These are phyloP conservation scores for Beauveria sp. DNA, from an alignment of 2,329 filamentous ascomycete species.

Conservation along the genomic window DNA sequence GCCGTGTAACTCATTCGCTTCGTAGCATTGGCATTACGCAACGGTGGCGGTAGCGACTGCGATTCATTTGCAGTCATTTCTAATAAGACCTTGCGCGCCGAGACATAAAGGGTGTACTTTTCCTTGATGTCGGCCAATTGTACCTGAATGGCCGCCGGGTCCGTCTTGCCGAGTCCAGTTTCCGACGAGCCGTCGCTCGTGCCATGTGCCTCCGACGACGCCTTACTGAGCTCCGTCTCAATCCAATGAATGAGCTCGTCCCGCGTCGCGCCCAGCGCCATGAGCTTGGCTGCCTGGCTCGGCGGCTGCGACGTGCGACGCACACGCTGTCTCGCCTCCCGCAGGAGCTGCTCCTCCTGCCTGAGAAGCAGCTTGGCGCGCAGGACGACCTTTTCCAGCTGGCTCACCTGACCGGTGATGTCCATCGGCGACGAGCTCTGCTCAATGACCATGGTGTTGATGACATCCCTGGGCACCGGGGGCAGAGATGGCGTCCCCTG, in stretches of 20 bases:
- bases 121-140: constrained; percentile 41
- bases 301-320: constrained; percentile 24
- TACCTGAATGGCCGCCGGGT: constrained; percentile 26
- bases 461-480: constrained; percentile 42
- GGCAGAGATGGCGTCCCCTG: constrained; percentile 36
- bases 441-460: constrained; percentile 41
- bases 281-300: constrained; percentile 35
- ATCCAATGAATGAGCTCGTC: constrained; percentile 59
- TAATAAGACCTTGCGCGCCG: constrained; percentile 41
- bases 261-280: constrained; percentile 48
- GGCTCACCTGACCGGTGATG: constrained; percentile 39
- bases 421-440: constrained; percentile 31
- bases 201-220: constrained; percentile 27
- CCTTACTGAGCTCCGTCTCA: constrained; percentile 51
- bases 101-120: constrained; percentile 48
- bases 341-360: constrained; percentile 48
- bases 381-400: constrained; percentile 51
- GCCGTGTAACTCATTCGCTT: constrained; percentile 2
- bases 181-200: constrained; percentile 18
- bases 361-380: constrained; percentile 49
- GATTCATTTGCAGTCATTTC: constrained; percentile 27
- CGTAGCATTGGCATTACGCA: constrained; percentile 8
- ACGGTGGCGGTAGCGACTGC: constrained; percentile 21
- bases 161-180: constrained; percentile 26
- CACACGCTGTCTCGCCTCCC: constrained; percentile 33